Percentiles rank a stretch among this genome's conserved stretches.
phyloP scores from a whole-genome alignment of 2,329 filamentous ascomycete genomes.

The Bisporella sp. region DNA sequence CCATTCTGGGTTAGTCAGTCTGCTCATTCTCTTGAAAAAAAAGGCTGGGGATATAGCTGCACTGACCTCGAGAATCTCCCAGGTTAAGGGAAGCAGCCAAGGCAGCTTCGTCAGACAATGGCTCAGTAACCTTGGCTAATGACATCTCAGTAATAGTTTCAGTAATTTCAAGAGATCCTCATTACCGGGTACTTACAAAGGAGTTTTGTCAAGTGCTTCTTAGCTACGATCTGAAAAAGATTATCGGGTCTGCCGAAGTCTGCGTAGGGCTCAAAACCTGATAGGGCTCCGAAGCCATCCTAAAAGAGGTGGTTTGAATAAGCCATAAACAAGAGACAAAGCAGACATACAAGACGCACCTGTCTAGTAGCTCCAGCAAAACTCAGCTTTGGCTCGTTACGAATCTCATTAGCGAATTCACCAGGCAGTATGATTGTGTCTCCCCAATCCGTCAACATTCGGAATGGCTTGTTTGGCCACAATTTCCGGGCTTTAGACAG shows the following conservation, averaged over 20 bases:
- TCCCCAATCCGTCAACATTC: not conserved
- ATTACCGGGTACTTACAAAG: not conserved
- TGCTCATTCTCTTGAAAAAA: not conserved
- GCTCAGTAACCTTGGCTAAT: not conserved
- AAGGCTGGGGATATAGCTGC: not conserved
- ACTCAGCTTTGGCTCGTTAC: not conserved
- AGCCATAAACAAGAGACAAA: too few species aligned
- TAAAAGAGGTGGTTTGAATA: too few species aligned
- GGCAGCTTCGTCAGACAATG: not conserved
- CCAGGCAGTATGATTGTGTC: not conserved
- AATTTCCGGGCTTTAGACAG: too few species aligned
- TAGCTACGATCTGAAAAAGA: not conserved
- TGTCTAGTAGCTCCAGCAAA: not conserved
- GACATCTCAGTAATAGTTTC: not conserved
- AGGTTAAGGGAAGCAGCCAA: not conserved
- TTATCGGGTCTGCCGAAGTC: not conserved
- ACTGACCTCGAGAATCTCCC: not conserved
- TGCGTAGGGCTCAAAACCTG: not conserved
- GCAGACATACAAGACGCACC: not conserved
- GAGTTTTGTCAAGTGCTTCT: not conserved
- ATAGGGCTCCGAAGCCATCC: not conserved
- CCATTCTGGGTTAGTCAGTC: not conserved
- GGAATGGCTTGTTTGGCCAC: not conserved
- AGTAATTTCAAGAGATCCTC: not conserved
- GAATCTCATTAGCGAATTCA: not conserved